Conservation (phyloP, 2,329 filamentous ascomycete genomes). For the Cytospora piceae region DNA sequence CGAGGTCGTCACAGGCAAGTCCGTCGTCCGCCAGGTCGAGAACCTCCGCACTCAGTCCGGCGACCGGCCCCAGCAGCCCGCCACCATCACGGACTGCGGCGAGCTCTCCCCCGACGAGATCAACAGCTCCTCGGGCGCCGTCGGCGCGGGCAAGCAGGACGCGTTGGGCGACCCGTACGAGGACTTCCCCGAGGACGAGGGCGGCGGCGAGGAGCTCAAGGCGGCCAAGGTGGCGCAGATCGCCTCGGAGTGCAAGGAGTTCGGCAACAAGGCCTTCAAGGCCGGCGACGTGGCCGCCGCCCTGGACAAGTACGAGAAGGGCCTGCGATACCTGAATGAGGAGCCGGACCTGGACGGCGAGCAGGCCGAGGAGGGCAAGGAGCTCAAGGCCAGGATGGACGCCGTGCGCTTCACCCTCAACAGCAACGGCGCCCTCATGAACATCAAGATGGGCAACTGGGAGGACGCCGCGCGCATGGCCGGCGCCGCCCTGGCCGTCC, state of each 20-base stretch:
- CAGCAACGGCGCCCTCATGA: constrained; percentile 84
- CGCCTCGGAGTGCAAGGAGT: constrained; percentile 83
- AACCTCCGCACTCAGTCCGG: constrained; percentile 72
- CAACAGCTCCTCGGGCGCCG: constrained; percentile 66
- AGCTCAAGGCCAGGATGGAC: constrained; percentile 69
- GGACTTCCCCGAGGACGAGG: constrained; percentile 89
- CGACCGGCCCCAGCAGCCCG: constrained; percentile 79
- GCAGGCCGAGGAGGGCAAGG: constrained; percentile 45
- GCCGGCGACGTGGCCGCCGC: constrained; percentile 69
- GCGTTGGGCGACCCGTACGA: constrained; percentile 88
- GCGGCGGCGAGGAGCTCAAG: constrained; percentile 40
- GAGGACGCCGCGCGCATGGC: constrained; percentile 72
- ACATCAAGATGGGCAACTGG: constrained; percentile 77
- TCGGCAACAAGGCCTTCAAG: constrained; percentile 93
- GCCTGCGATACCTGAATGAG: constrained; percentile 84
- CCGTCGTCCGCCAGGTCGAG: constrained; percentile 86
- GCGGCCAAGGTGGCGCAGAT: constrained; percentile 70
- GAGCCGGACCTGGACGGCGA: constrained; percentile 70
- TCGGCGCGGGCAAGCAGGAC: constrained; percentile 71
- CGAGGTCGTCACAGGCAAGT: constrained; percentile 91
- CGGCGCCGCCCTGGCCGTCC: constrained; percentile 70
- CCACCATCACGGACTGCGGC: constrained; percentile 80
- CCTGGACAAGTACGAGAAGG: constrained; percentile 94
- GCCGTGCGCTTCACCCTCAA: constrained; percentile 83
- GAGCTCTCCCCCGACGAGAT: constrained; percentile 65